Base-by-base conservation (phyloP, 2,329 filamentous ascomycete genomes). In the Aureobasidium mangrovei region DNA sequence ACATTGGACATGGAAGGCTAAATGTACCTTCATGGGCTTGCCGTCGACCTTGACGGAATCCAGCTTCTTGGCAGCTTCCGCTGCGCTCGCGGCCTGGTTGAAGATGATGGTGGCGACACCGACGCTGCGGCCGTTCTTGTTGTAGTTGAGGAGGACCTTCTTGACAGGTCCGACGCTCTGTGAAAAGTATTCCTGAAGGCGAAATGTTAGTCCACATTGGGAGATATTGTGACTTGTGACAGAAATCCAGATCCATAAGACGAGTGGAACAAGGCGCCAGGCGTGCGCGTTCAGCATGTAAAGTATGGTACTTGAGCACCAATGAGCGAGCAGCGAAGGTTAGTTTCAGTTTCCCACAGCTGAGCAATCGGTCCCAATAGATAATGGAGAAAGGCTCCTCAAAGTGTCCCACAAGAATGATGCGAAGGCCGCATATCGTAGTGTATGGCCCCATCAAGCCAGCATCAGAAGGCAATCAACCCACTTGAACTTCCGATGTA, bases 71-170 rank as follows among this genome's bases (percentile, higher is more conserved):
- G 89, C 87, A 58, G 93, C 93, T 73, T 89, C 88, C 67, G 82
- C 82, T 61, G 91, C 93, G 60, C 86, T 87, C 62, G 89, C 88
- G 28, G 85, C 74, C 66, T 88, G 88, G 70, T 73, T 74, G 76
- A 98, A 98, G 60, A 84, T 84, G 63, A 98, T 86, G 53, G 89
- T 93, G 64, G 91, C 91, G 67, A 91, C 88, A 61, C 93, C 93
- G 68, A 90, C 88, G 79, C 91, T 96, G 63, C 84, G 82, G 60
- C 91, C 91, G 68, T 88, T 89, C 60, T 91, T 88, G 65, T 91
- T 93, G 74, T 98, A 98, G 49, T 88, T 89, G 64, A 98, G 78
- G 63, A 93, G 84, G 60, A 94, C 88, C 72, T 81, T 86, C 80
- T 94, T 96, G 73, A 97, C 88, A 60, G 86, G 82, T 63, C 91